Evolutionary conservation across 257 asterid genomes (phyloP).

Genomic region (Nyctanthes arbortristis): DNA sequence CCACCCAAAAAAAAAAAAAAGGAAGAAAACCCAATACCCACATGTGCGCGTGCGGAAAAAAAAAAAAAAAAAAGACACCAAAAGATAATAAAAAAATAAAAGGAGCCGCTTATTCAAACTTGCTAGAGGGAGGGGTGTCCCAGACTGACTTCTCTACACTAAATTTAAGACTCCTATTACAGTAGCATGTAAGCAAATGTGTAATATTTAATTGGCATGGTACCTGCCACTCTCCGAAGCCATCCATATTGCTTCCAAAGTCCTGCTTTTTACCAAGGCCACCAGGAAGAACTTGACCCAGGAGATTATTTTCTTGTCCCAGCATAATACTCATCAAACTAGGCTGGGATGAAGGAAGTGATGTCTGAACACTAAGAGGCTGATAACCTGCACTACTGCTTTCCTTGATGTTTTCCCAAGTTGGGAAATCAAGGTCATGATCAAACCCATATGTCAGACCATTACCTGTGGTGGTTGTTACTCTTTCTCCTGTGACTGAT

Average conservation of each 20-base stretch:
- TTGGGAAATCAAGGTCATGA: slow-evolving; percentile 43
- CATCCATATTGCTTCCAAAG: slow-evolving; percentile 37
- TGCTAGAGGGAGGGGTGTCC: too few relatives aligned
- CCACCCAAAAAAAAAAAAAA: too few relatives aligned
- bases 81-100: too few relatives aligned
- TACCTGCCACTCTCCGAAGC: slow-evolving; percentile 79
- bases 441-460: slow-evolving; percentile 45
- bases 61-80: too few relatives aligned
- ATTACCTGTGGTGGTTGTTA: slow-evolving; percentile 27
- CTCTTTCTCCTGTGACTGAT: slow-evolving; percentile 42
- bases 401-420: slow-evolving; percentile 59
- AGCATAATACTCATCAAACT: slow-evolving; percentile 38
- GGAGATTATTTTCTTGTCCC: slow-evolving; percentile 49
- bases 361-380: slow-evolving; percentile 46
- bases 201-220: background rate
- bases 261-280: slow-evolving; percentile 38
- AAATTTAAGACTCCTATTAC: background rate
- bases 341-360: slow-evolving; percentile 49
- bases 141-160: too few relatives aligned
- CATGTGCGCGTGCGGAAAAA: too few relatives aligned
- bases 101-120: too few relatives aligned
- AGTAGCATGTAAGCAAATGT: background rate
- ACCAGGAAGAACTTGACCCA: slow-evolving; percentile 45
- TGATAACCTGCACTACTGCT: slow-evolving; percentile 47
- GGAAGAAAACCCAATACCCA: too few relatives aligned